Base-by-base conservation (phyloP, 352 stramenopile species). In the Thraustotheca clavata region DNA sequence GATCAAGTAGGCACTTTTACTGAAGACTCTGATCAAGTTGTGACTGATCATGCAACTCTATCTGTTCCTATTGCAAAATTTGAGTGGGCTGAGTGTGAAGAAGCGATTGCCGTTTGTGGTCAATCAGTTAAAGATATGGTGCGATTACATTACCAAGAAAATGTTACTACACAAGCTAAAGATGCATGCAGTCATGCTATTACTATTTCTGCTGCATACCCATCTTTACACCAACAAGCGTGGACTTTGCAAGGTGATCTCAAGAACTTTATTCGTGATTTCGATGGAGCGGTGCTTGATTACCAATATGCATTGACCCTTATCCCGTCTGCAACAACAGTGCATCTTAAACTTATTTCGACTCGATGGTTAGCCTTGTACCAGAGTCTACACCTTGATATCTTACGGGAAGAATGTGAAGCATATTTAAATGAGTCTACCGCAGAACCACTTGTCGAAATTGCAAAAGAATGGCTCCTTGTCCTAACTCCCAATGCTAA, bases 201-300 rank as follows among this genome's bases (percentile, higher is more conserved):
- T 9, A 32, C n/a, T 2, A 31, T 22, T n/a, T 40, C 57, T 18
- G 20, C 34, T 29, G 14, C 22, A 7, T 11, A 3, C 26, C 20
- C 55, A 32, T 7, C 38, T 12, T 43, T 31, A 29, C 33, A 26
- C 11, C 35, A 55, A 9, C 11, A 11, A 3, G 57, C 57, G 41
- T 33, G 46, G 6, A 33, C 27, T 2, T n/a, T 16, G 38, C 57
- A 33, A 12, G 57, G 57, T 31, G 57, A 65, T 26, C 29, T 55
- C 5, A 65, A 65, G 38, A 65, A 49, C 31, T 65, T 65, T 1
- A 8, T 65, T 29, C 57, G 57, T 22, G 57, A 65, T 20, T 65
- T 65, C n/a, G 39, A 16, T 3, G 57, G 57, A 18, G 57, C 57
- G 8, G 3, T 27, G 20, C n/a, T 14, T 33, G 57, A 65, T 20